phyloP scores from a whole-genome alignment of 371 early-diverging fungal species.

The Mortierella sp. region DNA sequence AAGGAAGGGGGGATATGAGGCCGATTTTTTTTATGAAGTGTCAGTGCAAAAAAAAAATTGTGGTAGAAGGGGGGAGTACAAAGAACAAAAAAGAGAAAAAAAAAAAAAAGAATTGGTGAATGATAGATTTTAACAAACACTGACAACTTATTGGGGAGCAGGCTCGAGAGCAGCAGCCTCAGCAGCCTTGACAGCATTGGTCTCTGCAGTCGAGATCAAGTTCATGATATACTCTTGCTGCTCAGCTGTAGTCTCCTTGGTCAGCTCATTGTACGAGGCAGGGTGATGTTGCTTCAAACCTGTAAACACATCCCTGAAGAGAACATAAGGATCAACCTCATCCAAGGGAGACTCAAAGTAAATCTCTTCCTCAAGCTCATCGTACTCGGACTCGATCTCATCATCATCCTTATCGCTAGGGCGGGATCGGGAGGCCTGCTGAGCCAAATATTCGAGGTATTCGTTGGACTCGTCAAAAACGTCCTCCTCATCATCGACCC shows the following conservation, averaged over 20 bases:
- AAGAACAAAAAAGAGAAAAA: no score
- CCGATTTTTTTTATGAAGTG: not conserved
- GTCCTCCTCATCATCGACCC: constrained; percentile 66
- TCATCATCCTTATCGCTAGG: constrained; percentile 56
- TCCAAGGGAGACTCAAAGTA: constrained; percentile 88
- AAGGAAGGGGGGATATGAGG: not conserved
- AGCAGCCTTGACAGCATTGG: constrained; percentile 38
- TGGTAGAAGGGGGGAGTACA: not conserved
- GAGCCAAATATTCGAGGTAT: constrained; percentile 73
- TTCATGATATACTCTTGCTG: constrained; percentile 48
- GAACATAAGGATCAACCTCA: constrained; percentile 80
- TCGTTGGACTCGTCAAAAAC: constrained; percentile 68
- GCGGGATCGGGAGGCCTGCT: constrained; percentile 60
- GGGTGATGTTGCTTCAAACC: constrained; percentile 61
- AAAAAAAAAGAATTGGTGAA: no score
- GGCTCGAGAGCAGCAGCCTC: constrained; percentile 26
- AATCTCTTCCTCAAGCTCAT: constrained; percentile 73
- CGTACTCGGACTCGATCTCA: constrained; percentile 70
- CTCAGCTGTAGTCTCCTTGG: constrained; percentile 59
- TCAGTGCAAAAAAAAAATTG: no score
- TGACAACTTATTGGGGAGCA: constrained; percentile 16
- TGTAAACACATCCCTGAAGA: constrained; percentile 68
- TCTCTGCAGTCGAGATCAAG: constrained; percentile 37
- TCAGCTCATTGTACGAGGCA: constrained; percentile 60
- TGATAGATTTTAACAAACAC: not conserved